Base-by-base conservation (phyloP, 768 basidiomycete genomes). In the Favolaschia claudopus region DNA sequence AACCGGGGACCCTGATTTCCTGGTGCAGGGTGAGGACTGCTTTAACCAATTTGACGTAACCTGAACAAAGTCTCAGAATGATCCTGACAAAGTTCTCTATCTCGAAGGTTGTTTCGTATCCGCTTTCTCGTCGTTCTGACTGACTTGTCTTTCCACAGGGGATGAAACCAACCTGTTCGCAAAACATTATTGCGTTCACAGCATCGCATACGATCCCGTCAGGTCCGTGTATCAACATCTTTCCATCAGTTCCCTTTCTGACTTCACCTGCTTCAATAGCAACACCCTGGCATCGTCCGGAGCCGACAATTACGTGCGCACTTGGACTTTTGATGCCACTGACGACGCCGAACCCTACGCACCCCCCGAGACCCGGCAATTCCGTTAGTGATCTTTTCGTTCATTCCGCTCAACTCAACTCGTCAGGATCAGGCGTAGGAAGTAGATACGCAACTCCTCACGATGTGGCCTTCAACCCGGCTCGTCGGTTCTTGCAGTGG, bases 131-230 rank as follows among this genome's bases (percentile, higher is more conserved):
- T 22, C 27, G 15, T 42, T 25, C 20, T 20, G 15, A 36, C 27
- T 29, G 25, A 33, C 17, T 27, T 24, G 17, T n/a, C 12, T 20
- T 43, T 46, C 12, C 33, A 44, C 14, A 55, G 39, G 48, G 39
- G 12, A 24, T 17, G 38, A 19, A 68, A 71, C 63, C 37, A 59
- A 54, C 32, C 55, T 58, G 9, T 14, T 14, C 6, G 71, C 50
- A 17, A 85, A 84, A 60, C 76, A 86, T 58, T 87, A 85, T 57
- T 75, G 82, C 1, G 79, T 89, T 0, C 79, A 81, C 45, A 85
- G 87, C 55, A 74, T 87, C 34, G 81, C 80, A 20, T 84, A 86
- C 55, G 80, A 85, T 65, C 84, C 85, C 1, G 64, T 55, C 56
- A 75, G 79, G 85, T 83, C 66, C 55, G 74, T 42, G 24, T 9